A percentile compares a stretch with the other conserved stretches of the same genome.
phyloP scores from a whole-genome alignment of 2,329 filamentous ascomycete genomes.

The Pseudogymnoascus sp. region DNA sequence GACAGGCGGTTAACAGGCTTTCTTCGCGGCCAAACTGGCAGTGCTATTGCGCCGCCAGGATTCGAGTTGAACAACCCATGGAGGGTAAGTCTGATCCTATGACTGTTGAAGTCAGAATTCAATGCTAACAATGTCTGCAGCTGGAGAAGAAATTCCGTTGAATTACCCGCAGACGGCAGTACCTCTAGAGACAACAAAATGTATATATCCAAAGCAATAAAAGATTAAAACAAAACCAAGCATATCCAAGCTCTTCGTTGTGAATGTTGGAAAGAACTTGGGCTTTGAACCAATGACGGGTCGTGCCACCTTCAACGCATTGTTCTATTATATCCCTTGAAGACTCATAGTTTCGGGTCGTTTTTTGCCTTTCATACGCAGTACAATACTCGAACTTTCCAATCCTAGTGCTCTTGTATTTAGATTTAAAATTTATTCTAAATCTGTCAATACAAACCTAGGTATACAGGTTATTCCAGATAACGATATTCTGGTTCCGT shows the following conservation, averaged over 20 bases:
- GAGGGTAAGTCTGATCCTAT: constrained; percentile 29
- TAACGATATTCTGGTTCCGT: not conserved
- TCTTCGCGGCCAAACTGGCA: constrained; percentile 33
- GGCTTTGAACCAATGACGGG: not conserved
- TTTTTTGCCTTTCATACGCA: not conserved
- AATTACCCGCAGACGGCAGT: not conserved
- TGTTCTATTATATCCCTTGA: not conserved
- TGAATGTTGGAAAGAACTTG: not conserved
- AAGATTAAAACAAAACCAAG: not conserved
- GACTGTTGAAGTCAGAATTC: not conserved
- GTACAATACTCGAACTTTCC: not conserved
- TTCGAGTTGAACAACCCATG: constrained; percentile 37
- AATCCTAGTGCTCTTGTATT: not conserved
- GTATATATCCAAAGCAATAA: constrained; percentile 7
- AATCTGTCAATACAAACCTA: not conserved
- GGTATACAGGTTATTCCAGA: not conserved
- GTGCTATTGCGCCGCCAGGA: constrained; percentile 30
- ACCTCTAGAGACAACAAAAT: constrained; percentile 4
- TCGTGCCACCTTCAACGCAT: not conserved
- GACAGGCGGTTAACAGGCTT: constrained; percentile 34
- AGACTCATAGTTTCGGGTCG: not conserved
- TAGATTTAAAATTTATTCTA: not conserved
- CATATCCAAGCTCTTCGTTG: too few species aligned
- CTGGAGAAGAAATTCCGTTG: constrained; percentile 10
- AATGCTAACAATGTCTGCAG: constrained; percentile 8